Evolutionary conservation across 805 yeast genomes (phyloP).

Genomic region (Candida namnaoensis): DNA sequence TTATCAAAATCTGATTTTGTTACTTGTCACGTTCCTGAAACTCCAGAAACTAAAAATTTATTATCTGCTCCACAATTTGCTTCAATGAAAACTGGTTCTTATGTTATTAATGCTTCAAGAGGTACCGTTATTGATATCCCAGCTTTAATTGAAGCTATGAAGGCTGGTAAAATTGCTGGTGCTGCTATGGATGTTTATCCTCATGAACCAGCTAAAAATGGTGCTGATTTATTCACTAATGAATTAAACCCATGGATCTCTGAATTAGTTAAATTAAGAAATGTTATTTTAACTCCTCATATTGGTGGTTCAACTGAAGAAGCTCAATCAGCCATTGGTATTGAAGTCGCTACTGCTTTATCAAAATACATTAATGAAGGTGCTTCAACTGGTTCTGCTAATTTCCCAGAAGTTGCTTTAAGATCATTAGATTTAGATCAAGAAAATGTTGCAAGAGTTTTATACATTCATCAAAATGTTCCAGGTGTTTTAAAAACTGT

Average conservation of each 20-base stretch:
- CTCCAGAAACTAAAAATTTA: slow-evolving; percentile 86
- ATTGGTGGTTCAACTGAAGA: slow-evolving; percentile 99
- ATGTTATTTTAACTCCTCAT: slow-evolving; percentile 91
- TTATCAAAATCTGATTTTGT: slow-evolving; percentile 80
- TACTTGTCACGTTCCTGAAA: slow-evolving; percentile 90
- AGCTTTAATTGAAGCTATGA: slow-evolving; percentile 85
- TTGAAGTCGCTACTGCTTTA: slow-evolving; percentile 84
- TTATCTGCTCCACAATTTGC: slow-evolving; percentile 86
- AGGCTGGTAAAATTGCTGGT: slow-evolving; percentile 91
- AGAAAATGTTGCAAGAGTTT: slow-evolving; percentile 82
- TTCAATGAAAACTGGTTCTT: slow-evolving; percentile 94
- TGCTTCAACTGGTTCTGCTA: slow-evolving; percentile 87
- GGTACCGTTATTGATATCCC: slow-evolving; percentile 97
- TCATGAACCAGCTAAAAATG: slow-evolving; percentile 95
- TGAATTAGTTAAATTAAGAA: slow-evolving; percentile 74
- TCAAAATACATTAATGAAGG: slow-evolving; percentile 95
- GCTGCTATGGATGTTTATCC: slow-evolving; percentile 97
- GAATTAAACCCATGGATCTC: slow-evolving; percentile 76
- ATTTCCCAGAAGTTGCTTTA: slow-evolving; percentile 96
- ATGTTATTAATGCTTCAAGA: slow-evolving; percentile 91
- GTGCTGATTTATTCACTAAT: slow-evolving; percentile 67
- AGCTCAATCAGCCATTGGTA: slow-evolving; percentile 96
- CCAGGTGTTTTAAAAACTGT: slow-evolving; percentile 98
- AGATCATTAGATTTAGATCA: slow-evolving; percentile 85
- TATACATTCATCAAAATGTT: slow-evolving; percentile 94